Evolutionary conservation across 2,329 filamentous ascomycete species (phyloP).

Genomic region (Chaetomium olivaceum): DNA sequence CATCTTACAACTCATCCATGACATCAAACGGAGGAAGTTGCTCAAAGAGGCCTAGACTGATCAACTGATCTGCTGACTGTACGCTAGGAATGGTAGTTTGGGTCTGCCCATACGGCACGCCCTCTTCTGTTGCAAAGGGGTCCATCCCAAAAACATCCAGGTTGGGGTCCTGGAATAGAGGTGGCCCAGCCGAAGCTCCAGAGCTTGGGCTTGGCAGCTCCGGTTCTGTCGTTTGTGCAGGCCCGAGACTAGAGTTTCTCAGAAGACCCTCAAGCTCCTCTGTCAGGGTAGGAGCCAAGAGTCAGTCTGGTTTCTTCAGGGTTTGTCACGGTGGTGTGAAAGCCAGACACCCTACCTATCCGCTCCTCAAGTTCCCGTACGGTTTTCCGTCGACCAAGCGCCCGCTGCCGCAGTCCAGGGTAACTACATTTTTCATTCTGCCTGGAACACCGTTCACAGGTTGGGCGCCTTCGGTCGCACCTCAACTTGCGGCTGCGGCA

Average conservation of each 20-base stretch:
- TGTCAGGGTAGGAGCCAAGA: background rate
- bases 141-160: background rate
- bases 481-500: conserved; percentile 6
- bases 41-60: conserved; percentile 36
- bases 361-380: conserved; percentile 11
- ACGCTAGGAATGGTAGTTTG: background rate
- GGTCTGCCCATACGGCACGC: background rate
- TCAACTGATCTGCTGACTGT: conserved; percentile 23
- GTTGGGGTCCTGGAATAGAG: background rate
- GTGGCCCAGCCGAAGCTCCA: no score
- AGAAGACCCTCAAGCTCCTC: conserved; percentile 3
- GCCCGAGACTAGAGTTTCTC: background rate
- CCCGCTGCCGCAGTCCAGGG: background rate
- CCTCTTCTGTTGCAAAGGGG: background rate
- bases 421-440: conserved; percentile 3
- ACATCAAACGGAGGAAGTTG: conserved; percentile 34
- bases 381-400: conserved; percentile 3
- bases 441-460: background rate
- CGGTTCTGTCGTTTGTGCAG: background rate
- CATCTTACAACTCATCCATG: conserved; percentile 26
- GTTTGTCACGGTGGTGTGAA: background rate
- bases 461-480: conserved; percentile 4
- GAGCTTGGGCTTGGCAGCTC: background rate
- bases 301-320: background rate
- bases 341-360: background rate